A percentile compares a stretch with the other conserved stretches of the same genome.
These are phyloP conservation scores for Mycena amicta DNA, from an alignment of 768 basidiomycete genomes.

Conservation along the genomic window DNA sequence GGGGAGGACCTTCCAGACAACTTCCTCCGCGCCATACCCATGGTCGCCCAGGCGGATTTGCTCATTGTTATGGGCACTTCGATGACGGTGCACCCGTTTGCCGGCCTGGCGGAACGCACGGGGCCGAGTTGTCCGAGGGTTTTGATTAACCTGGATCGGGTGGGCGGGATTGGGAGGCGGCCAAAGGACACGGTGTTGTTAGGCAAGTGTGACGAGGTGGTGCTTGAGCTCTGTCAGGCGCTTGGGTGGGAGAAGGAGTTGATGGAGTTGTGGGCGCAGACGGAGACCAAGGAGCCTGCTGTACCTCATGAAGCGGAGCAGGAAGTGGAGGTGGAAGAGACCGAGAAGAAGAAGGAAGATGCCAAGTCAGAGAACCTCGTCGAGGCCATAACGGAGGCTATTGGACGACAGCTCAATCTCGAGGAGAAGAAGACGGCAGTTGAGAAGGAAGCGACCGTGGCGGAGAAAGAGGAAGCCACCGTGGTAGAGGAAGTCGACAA, in stretches of 20 bases:
- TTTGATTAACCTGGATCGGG: conserved; percentile 86
- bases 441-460: background rate
- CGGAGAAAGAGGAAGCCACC: too few species aligned
- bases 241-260: conserved; percentile 79
- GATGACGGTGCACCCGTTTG: conserved; percentile 85
- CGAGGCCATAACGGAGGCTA: conserved; percentile 34
- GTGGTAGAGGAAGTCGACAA: conserved; percentile 2
- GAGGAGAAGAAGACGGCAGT: conserved; percentile 18
- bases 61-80: conserved; percentile 92
- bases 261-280: conserved; percentile 55
- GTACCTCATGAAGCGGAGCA: conserved; percentile 10
- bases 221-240: conserved; percentile 60
- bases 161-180: conserved; percentile 62
- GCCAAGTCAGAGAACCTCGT: conserved; percentile 26
- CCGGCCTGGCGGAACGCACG: conserved; percentile 67
- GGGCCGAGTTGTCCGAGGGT: conserved; percentile 68
- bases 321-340: conserved; percentile 15
- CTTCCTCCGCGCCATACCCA: conserved; percentile 61
- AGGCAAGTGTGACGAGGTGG: conserved; percentile 71
- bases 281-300: conserved; percentile 32
- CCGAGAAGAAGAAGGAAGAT: conserved; percentile 23
- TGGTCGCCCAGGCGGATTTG: conserved; percentile 72
- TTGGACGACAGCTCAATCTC: conserved; percentile 34
- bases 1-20: conserved; percentile 80
- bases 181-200: conserved; percentile 65